Evolutionary conservation across 768 basidiomycete species (phyloP).

Genomic region (Boletus sp.): DNA sequence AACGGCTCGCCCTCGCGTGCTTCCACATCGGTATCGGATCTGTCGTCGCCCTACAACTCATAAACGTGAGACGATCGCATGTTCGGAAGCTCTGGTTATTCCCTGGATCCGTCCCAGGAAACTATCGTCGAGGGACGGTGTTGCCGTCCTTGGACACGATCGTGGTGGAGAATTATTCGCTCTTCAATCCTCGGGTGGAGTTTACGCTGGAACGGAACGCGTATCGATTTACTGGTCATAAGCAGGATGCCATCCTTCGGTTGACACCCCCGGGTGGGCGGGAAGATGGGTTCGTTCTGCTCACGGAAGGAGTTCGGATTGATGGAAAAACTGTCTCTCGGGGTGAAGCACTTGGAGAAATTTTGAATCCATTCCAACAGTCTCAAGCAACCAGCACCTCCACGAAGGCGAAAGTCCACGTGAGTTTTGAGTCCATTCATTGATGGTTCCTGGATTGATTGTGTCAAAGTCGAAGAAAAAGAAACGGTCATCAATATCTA

Average conservation of each 20-base stretch:
- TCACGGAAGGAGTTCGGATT: slow-evolving; percentile 25
- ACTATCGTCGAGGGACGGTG: slow-evolving; percentile 16
- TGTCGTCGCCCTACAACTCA: slow-evolving; percentile 27
- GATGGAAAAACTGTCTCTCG: slow-evolving; percentile 24
- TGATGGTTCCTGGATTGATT: slow-evolving; percentile 6
- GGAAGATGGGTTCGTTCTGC: slow-evolving; percentile 21
- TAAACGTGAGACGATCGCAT: slow-evolving; percentile 27
- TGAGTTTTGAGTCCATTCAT: slow-evolving; percentile 7
- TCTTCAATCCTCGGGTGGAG: slow-evolving; percentile 17
- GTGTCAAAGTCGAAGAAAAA: slow-evolving; percentile 16
- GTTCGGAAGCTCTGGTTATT: slow-evolving; percentile 34
- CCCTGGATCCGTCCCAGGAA: slow-evolving; percentile 25
- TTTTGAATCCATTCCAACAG: slow-evolving; percentile 20
- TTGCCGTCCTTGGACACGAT: slow-evolving; percentile 26
- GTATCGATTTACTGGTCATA: slow-evolving; percentile 20
- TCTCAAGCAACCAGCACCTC: not conserved
- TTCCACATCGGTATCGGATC: slow-evolving; percentile 31
- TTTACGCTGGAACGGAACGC: slow-evolving; percentile 27
- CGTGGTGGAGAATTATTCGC: slow-evolving; percentile 25
- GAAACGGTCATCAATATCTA: slow-evolving; percentile 5
- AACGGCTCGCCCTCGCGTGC: slow-evolving; percentile 28
- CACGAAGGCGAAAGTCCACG: slow-evolving; percentile 16
- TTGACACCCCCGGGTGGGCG: slow-evolving; percentile 10
- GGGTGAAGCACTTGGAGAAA: slow-evolving; percentile 18
- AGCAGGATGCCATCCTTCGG: slow-evolving; percentile 21